Conservation (phyloP, 2,329 filamentous ascomycete genomes). For the Aspergillus brunneoviolaceus region DNA sequence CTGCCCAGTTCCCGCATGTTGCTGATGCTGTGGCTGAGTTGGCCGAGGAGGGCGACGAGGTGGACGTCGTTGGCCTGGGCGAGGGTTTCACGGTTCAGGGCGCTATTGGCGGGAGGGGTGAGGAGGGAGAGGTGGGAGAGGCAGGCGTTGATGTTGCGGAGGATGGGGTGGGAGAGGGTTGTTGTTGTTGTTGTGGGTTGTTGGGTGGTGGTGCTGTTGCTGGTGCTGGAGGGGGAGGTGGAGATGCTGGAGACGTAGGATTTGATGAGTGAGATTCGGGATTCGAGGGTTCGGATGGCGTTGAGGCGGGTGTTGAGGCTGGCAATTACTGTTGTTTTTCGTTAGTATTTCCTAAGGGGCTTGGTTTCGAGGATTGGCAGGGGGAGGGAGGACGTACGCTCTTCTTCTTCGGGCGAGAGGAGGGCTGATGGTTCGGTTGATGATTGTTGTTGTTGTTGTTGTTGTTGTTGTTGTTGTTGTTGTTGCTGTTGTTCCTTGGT, state of each 20-base stretch:
- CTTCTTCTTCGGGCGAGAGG: conserved; percentile 63
- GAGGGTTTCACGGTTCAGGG: conserved; percentile 69
- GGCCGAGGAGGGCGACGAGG: conserved; percentile 72
- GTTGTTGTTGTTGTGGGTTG: conserved; percentile 40
- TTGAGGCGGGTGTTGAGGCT: conserved; percentile 83
- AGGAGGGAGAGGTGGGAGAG: conserved; percentile 80
- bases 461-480: conserved; percentile 29
- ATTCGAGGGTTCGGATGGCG: conserved; percentile 88
- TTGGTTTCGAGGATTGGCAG: background rate
- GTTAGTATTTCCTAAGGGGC: background rate
- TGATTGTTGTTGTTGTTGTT: conserved; percentile 30
- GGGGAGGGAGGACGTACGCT: conserved; percentile 46
- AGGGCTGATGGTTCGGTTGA: conserved; percentile 21
- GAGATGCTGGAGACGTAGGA: conserved; percentile 76
- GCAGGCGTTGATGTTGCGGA: conserved; percentile 85
- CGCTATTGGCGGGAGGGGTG: conserved; percentile 65
- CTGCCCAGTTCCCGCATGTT: conserved; percentile 71
- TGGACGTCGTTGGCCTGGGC: conserved; percentile 82
- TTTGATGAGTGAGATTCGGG: conserved; percentile 68
- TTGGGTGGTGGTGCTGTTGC: background rate
- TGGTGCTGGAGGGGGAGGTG: conserved; percentile 60
- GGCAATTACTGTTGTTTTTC: conserved; percentile 45
- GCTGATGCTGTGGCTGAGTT: conserved; percentile 70
- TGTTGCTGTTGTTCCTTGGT: conserved; percentile 25
- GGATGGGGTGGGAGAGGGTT: conserved; percentile 67